Evolutionary conservation across 1,139 yeast species (phyloP), one percentile per base, ranked within the genome.

Genomic region (Meyerozyma carpophila): DNA sequence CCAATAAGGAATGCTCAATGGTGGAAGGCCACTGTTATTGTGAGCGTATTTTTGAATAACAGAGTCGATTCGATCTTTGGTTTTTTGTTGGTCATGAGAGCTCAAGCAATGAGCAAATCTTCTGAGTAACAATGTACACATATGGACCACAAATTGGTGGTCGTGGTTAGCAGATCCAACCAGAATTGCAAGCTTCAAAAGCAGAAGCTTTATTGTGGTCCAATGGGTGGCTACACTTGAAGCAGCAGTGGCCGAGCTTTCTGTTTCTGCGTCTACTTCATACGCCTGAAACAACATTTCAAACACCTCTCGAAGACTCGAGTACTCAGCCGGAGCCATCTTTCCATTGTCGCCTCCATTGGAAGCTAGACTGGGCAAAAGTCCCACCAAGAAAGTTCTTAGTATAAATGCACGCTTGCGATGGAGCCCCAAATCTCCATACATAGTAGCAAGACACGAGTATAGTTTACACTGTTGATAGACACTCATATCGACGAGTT

Each of bases 371-470:
- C 68, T 73, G 2, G 81, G 81, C 10, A 76, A 60, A 36, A 84
- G 56, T 7, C 77, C 70, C 6, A 74, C 70, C 26, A 87, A 59
- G 31, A 87, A 62, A 8, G 82, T 77, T 36, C 93, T 72, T 9
- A 89, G 61, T 28, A 86, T 74, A 50, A 91, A 81, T 0, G 89
- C 81, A 48, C 82, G 73, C 52, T 90, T 90, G 50, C 97, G 70
- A 8, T 59, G 50, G 56, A 85, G 72, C 0, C 82, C 81, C 43
- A 90, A 68, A 36, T 75, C 77, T 3, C 79, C 70, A 58, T 84
- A 89, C 2, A 86, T 65, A 4, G 81, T 62, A 0, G 95, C 87
- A 48, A 91, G 63, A 0, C 84, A 75, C 16, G 84, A 73, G 58
- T 83, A 84, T 0, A 90, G 73, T 41, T 79, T 62, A 45, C 82